Base-by-base conservation (phyloP, 352 stramenopile genomes). In the Elongisporangium undulatum region DNA sequence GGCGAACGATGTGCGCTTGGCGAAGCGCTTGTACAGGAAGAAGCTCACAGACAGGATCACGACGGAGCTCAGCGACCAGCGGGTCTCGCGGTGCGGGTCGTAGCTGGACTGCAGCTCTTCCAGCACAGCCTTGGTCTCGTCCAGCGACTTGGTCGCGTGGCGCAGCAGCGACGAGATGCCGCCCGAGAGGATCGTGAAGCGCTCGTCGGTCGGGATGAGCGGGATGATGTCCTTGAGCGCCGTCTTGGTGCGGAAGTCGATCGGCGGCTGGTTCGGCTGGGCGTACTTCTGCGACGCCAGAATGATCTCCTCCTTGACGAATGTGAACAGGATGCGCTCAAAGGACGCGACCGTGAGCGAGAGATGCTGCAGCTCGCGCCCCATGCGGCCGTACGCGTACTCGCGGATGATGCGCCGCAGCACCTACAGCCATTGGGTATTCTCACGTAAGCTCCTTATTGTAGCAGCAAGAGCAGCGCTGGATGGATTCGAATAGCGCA, bases 291-390 rank as follows among this genome's bases (percentile, higher is more conserved):
- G 87, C n/a, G 82, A 90, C 7, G 82, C 82, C 63, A 91, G 68
- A 26, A 95, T 72, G 66, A 95, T 86, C 68, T 95, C 86, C 59
- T 95, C 84, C 59, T 94, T 93, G 59, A 94, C 94, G 67, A 95
- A 95, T 38, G 73, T 90, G 65, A 93, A 95, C 20, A 95, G 60
- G 13, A 95, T 72, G 29, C 86, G 78, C 69, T 95, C 86, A 64
- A 93, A 94, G 22, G 72, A 89, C 12, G 84, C 86, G 23, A 95
- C 86, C 1, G 84, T 95, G 21, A 95, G 72, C 53, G 86, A 95
- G 26, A 95, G 62, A 54, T 95, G 86, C 67, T 93, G 86, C 53
- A 95, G 68, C 64, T 95, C 84, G 22, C 86, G 79, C 2, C 86
- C 86, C 72, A 95, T 79, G 19, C 84, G 71, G 2, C 84, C 82